phyloP scores from a whole-genome alignment of 1,284 basidiomycete species.

The Ganoderma resinaceum region DNA sequence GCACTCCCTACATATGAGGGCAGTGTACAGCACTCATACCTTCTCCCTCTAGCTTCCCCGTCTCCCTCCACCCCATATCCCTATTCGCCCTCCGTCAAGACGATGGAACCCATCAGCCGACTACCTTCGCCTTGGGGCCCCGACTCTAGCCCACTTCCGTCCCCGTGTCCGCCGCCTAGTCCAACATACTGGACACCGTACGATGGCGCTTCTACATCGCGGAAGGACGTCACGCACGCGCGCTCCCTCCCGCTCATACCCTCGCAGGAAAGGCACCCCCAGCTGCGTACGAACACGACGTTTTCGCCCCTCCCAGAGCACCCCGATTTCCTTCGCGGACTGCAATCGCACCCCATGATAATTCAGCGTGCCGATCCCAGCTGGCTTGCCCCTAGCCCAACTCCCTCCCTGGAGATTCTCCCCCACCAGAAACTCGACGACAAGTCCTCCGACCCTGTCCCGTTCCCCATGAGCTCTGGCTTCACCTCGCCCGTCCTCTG shows the following conservation, averaged over 20 bases:
- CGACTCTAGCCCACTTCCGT: slow-evolving; percentile 25
- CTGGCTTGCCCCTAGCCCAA: slow-evolving; percentile 25
- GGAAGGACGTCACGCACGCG: slow-evolving; percentile 3
- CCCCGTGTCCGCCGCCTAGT: slow-evolving; percentile 28
- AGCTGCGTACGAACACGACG: slow-evolving; percentile 20
- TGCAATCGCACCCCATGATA: slow-evolving; percentile 29
- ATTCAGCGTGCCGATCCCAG: slow-evolving; percentile 16
- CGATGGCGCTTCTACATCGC: slow-evolving; percentile 20
- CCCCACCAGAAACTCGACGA: slow-evolving; percentile 6
- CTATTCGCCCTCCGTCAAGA: background rate
- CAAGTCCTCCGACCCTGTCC: slow-evolving; percentile 2
- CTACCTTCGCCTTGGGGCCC: slow-evolving; percentile 26
- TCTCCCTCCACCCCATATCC: background rate
- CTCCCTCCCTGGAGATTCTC: slow-evolving; percentile 25
- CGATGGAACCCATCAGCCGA: slow-evolving; percentile 21
- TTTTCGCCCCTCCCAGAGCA: slow-evolving; percentile 27
- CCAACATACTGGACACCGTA: slow-evolving; percentile 28
- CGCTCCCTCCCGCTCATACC: slow-evolving; percentile 28
- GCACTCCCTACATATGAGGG: slow-evolving; percentile 18
- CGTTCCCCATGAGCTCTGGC: slow-evolving; percentile 25
- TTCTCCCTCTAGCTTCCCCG: background rate
- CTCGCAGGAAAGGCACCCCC: background rate
- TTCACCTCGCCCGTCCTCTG: slow-evolving; percentile 21
- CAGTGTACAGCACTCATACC: background rate
- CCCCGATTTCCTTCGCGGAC: slow-evolving; percentile 27